Conservation (phyloP, 2,329 filamentous ascomycete species). For the Talaromyces amestolkiae region DNA sequence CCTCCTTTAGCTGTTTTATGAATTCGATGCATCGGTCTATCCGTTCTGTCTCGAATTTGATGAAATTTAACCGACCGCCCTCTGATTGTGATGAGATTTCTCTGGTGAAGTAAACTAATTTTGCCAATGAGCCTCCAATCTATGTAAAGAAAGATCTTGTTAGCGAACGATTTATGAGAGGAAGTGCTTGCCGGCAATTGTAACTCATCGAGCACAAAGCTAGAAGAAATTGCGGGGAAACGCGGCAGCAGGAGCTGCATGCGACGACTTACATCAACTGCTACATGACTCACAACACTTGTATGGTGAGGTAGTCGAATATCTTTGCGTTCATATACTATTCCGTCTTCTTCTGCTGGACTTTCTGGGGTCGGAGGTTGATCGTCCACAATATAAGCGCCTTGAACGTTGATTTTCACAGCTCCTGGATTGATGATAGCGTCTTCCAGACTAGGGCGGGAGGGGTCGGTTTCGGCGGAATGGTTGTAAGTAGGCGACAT, state of each 20-base stretch:
- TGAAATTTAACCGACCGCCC: constrained; percentile 88
- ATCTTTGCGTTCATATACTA: constrained; percentile 77
- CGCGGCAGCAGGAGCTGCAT: constrained; percentile 17
- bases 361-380: constrained; percentile 54
- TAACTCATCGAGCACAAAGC: not conserved
- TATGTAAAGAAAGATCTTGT: constrained; percentile 36
- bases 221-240: constrained; percentile 32
- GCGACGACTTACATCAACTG: constrained; percentile 73
- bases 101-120: constrained; percentile 94
- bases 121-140: constrained; percentile 94
- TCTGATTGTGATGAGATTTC: constrained; percentile 75
- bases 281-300: constrained; percentile 91
- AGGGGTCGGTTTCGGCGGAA: constrained; percentile 22
- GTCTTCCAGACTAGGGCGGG: constrained; percentile 33
- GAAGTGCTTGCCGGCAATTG: not conserved
- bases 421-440: constrained; percentile 61
- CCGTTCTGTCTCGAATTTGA: constrained; percentile 91
- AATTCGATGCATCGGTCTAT: constrained; percentile 94
- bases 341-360: constrained; percentile 53
- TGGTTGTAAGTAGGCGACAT: constrained; percentile 35
- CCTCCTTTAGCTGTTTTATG: constrained; percentile 78
- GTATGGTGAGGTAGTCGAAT: constrained; percentile 97
- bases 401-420: constrained; percentile 93
- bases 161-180: not conserved
- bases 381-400: constrained; percentile 93